Evolutionary conservation across 1,284 basidiomycete species (phyloP), one percentile per base, ranked within the genome.

Genomic region (Naganishia sp.): DNA sequence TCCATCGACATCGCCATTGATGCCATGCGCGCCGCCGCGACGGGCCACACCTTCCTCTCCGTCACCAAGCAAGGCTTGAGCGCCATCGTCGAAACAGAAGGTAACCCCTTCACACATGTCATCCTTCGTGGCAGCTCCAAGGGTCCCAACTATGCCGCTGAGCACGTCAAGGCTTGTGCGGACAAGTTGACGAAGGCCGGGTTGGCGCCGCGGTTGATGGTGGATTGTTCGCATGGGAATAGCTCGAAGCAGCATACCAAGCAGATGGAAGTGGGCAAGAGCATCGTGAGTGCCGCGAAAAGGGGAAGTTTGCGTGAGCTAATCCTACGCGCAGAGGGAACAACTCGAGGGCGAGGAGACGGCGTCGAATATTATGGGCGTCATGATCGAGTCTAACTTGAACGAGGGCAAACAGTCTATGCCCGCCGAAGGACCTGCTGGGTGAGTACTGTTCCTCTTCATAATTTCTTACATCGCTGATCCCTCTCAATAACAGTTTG

Each of bases 301-400:
- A 23, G 31, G 18, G 48, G 31, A 46, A 54, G 43, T 36, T 15
- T 53, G 28, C 21, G 11, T 33, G 6, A 43, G 23, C 25, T 50
- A 28, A 52, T 23, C 15, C 55, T 28, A 46, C n/a, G 21, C 63
- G 52, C 39, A 90, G 88, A 86, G 88, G 25, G 80, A 81, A 50
- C 89, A 93, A 82, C 81, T 92, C 23, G 84, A 88, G 3, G 73
- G 74, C 82, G 83, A 72, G 44, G 87, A 91, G 63, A 92, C 90
- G 0, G 83, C 86, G 1, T 76, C 83, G 25, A 85, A 86, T 75
- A 92, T 99, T 72, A 89, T 96, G 85, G 95, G 95, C 67, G 93
- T 96, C 68, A 99, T 99, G 96, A 85, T 98, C 69, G 96, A 99
- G 80, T 92, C 89, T 55, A 95, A 99, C 79, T 84, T 98, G 66